phyloP scores from a whole-genome alignment of 2,329 filamentous ascomycete species.

The Geosmithia putterillii region DNA sequence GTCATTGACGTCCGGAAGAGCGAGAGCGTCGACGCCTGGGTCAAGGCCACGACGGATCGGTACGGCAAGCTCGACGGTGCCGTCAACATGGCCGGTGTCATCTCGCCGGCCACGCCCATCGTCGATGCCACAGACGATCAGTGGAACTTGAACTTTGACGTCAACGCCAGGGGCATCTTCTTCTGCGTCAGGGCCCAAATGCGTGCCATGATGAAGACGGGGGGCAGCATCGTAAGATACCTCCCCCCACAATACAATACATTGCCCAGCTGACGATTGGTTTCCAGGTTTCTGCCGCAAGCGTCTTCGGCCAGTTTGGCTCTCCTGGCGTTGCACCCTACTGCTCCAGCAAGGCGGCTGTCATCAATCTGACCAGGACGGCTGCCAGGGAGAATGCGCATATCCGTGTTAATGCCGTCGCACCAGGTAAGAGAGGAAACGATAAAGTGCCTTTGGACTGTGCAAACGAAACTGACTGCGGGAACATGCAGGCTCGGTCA shows the following conservation, averaged over 20 bases:
- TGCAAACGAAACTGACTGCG: background rate
- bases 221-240: background rate
- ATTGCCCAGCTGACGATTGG: too few relatives aligned
- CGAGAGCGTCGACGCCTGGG: constrained; percentile 10
- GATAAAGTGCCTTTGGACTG: background rate
- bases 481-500: background rate
- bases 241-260: too few relatives aligned
- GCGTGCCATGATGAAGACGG: background rate
- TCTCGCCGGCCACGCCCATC: background rate
- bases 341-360: constrained; percentile 15
- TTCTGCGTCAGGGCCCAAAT: constrained; percentile 10
- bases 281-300: too few relatives aligned
- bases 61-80: constrained; percentile 27
- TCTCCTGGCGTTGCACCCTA: constrained; percentile 16
- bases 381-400: constrained; percentile 13
- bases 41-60: constrained; percentile 15
- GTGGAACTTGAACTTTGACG: constrained; percentile 12
- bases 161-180: constrained; percentile 16
- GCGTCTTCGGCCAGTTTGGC: constrained; percentile 25
- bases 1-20: constrained; percentile 6
- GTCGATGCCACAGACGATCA: constrained; percentile 9
- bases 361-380: constrained; percentile 14
- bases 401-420: background rate
- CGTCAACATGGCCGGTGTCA: constrained; percentile 22
- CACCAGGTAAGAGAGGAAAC: background rate